Evolutionary conservation across 345 rosid genomes (phyloP).

Genomic region (Lepidium didymum): DNA sequence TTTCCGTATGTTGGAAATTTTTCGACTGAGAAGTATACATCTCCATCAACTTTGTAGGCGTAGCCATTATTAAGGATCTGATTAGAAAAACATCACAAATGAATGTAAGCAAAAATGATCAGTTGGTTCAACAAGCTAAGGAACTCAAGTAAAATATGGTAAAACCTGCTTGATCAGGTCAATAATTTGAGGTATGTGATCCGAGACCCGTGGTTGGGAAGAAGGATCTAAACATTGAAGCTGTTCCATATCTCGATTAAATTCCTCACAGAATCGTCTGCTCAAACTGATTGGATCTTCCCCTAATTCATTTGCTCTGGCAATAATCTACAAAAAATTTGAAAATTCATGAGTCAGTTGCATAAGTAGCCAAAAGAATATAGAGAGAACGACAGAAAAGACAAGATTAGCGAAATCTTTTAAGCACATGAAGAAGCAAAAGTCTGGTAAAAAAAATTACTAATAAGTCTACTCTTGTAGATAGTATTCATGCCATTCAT

Average conservation of each 20-base stretch:
- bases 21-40: constrained; percentile 77
- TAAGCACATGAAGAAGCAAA: background rate
- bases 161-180: constrained; percentile 82
- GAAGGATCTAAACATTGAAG: constrained; percentile 84
- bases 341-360: constrained; percentile 21
- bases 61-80: constrained; percentile 87
- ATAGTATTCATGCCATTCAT: no score
- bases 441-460: background rate
- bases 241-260: constrained; percentile 61
- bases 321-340: constrained; percentile 66
- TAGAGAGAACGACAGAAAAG: background rate
- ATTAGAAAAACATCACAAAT: background rate
- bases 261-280: constrained; percentile 74
- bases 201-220: constrained; percentile 81
- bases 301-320: constrained; percentile 78
- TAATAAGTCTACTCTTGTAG: background rate
- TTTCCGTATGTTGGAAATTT: constrained; percentile 65
- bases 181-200: constrained; percentile 85
- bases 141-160: background rate
- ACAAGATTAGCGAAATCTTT: background rate
- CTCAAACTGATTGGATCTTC: constrained; percentile 92
- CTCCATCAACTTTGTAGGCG: constrained; percentile 75
- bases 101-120: background rate
- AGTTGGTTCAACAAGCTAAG: background rate
- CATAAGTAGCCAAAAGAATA: background rate